A percentile compares a stretch with the other conserved stretches of the same genome.
phyloP scores from a whole-genome alignment of 2,329 filamentous ascomycete genomes.

The Verticillium zaregamsianum region DNA sequence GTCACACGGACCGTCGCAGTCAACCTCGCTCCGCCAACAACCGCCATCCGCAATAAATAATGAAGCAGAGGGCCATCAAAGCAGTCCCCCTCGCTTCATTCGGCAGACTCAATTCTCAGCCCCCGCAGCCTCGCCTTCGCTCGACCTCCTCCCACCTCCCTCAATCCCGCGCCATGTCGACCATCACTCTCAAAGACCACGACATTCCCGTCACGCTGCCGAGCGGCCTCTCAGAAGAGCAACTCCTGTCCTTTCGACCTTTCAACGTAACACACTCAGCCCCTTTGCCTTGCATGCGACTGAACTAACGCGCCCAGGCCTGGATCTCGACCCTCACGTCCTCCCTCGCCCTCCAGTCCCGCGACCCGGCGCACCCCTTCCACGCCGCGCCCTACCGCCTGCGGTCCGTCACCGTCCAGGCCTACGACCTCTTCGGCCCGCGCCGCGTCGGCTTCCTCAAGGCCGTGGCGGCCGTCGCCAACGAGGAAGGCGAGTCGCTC shows the following conservation, averaged over 20 bases:
- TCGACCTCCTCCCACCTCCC: not conserved
- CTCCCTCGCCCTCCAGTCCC: slow-evolving; percentile 41
- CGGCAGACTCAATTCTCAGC: not conserved
- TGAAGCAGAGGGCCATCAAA: not conserved
- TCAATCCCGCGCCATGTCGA: slow-evolving; percentile 26
- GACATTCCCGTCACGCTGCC: slow-evolving; percentile 39
- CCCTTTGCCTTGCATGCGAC: not conserved
- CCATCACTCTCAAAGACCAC: slow-evolving; percentile 32
- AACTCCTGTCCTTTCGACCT: slow-evolving; percentile 42
- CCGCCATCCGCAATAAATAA: not conserved
- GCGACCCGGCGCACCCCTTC: slow-evolving; percentile 43
- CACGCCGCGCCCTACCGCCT: slow-evolving; percentile 49
- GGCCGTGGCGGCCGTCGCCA: slow-evolving; percentile 43
- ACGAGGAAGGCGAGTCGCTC: slow-evolving; percentile 41
- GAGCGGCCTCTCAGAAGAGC: slow-evolving; percentile 36
- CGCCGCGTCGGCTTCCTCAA: slow-evolving; percentile 53
- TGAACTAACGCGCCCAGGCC: slow-evolving; percentile 24
- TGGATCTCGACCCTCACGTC: slow-evolving; percentile 44
- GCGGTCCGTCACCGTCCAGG: slow-evolving; percentile 45
- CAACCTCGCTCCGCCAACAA: not conserved
- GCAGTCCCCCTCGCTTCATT: not conserved
- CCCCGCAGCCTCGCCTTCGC: no score
- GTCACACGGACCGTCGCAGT: not conserved
- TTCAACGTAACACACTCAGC: slow-evolving; percentile 35
- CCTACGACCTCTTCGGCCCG: slow-evolving; percentile 47